Conservation (phyloP, 148 eudicot genomes). For the Persicaria tinctoria region DNA sequence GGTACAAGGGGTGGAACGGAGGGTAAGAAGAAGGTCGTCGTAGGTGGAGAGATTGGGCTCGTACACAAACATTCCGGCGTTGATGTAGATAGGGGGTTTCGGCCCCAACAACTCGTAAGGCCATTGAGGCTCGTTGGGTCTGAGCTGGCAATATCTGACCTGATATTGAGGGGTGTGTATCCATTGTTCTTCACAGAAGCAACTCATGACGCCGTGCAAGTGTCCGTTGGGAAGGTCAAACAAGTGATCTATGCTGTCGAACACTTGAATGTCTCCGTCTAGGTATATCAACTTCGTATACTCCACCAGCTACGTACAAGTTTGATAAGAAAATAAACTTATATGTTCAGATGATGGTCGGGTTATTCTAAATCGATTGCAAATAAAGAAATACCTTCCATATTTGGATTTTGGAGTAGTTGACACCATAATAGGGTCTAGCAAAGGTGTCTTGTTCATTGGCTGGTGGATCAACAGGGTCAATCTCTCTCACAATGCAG, state of each 20-base stretch:
- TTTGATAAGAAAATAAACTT: no score
- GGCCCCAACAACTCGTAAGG: background rate
- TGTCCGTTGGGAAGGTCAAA: slow-evolving; percentile 40
- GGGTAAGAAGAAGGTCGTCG: background rate
- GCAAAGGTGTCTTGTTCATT: no score
- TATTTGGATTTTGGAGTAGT: slow-evolving; percentile 42
- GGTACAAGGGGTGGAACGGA: background rate
- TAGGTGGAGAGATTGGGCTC: background rate
- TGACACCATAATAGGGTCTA: slow-evolving; percentile 30
- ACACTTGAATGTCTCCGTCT: slow-evolving; percentile 58
- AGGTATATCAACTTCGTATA: slow-evolving; percentile 48
- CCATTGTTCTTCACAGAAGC: slow-evolving; percentile 48
- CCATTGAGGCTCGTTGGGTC: slow-evolving; percentile 21
- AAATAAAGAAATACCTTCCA: slow-evolving; percentile 24
- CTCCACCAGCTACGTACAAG: slow-evolving; percentile 40
- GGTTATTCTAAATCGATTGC: background rate
- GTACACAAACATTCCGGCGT: background rate
- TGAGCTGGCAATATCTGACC: slow-evolving; percentile 41
- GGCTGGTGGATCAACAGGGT: no score
- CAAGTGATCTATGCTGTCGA: slow-evolving; percentile 43
- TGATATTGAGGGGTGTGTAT: slow-evolving; percentile 35
- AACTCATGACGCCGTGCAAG: slow-evolving; percentile 46
- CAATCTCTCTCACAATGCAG: slow-evolving; percentile 7
- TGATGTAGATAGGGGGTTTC: background rate
- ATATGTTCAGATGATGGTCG: no score